Evolutionary conservation across 192 early-diverging fungal species (phyloP).

Genomic region (Jimgerdemannia lactiflua): DNA sequence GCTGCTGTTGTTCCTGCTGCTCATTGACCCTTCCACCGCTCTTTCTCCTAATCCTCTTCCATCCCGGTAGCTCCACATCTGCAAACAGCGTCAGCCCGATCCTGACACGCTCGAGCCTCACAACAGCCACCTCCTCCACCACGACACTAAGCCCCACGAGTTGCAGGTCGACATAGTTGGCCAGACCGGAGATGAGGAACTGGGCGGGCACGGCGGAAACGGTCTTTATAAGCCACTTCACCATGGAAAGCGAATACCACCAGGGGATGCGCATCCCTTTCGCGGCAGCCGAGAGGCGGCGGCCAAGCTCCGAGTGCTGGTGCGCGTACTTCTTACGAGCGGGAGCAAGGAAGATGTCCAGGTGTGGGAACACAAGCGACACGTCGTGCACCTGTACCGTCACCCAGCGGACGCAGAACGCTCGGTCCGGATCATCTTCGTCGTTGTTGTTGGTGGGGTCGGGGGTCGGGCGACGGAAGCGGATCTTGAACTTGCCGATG

Average conservation of each 20-base stretch:
- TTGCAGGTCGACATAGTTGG: constrained; percentile 35
- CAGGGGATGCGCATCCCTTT: constrained; percentile 24
- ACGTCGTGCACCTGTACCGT: constrained; percentile 31
- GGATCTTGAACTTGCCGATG: constrained; percentile 27
- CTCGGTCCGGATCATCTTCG: neutral
- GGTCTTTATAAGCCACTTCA: constrained; percentile 30
- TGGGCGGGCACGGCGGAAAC: constrained; percentile 40
- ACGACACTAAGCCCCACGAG: constrained; percentile 13
- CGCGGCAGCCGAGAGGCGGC: constrained; percentile 17
- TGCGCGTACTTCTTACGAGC: neutral
- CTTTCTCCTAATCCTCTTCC: neutral
- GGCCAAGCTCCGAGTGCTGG: neutral
- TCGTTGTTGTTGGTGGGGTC: neutral
- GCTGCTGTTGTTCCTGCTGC: neutral
- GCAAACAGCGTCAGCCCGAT: constrained; percentile 30
- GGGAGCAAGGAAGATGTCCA: neutral
- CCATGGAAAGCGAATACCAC: constrained; percentile 43
- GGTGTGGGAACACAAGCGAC: constrained; percentile 6
- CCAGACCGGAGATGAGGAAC: constrained; percentile 32
- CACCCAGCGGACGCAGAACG: constrained; percentile 24
- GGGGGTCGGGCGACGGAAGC: constrained; percentile 5
- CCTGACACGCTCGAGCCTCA: constrained; percentile 14
- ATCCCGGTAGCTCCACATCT: neutral
- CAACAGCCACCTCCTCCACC: constrained; percentile 14
- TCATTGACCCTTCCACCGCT: neutral